These are phyloP conservation scores for Sphagnum tenellum DNA, from an alignment of 225 moss, liverwort and hornwort genomes.

Conservation along the genomic window DNA sequence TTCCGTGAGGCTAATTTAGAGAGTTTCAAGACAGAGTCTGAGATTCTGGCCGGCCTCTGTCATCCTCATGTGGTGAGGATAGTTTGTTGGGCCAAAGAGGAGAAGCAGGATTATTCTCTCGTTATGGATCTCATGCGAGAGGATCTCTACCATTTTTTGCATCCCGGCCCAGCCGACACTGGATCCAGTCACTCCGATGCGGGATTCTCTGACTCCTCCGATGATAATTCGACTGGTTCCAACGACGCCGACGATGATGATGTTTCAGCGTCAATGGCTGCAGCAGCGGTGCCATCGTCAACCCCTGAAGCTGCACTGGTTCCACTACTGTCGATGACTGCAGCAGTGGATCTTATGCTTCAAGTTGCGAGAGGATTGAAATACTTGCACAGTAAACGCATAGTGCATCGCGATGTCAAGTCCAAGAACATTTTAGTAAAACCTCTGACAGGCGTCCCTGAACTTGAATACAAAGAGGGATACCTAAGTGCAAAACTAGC, in stretches of 20 bases:
- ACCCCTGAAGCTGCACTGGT: not conserved
- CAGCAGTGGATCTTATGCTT: conserved; percentile 17
- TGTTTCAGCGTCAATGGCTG: too few relatives aligned
- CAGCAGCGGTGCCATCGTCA: not conserved
- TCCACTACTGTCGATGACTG: not conserved
- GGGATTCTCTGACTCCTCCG: too few relatives aligned
- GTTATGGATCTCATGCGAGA: conserved; percentile 20
- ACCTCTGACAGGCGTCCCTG: not conserved
- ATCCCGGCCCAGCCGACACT: too few relatives aligned
- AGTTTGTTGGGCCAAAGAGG: conserved; percentile 8
- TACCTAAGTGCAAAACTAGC: conserved; percentile 7
- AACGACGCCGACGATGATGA: too few relatives aligned
- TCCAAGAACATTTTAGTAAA: conserved; percentile 10
- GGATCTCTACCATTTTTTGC: conserved; percentile 2
- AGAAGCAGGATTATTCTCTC: not conserved
- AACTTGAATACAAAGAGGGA: not conserved
- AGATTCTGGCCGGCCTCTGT: conserved; percentile 6
- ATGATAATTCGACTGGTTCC: too few relatives aligned
- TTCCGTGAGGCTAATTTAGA: not conserved
- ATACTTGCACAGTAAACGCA: conserved; percentile 6
- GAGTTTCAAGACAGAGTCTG: not conserved
- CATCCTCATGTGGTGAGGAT: conserved; percentile 19
- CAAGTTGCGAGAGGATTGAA: conserved; percentile 13
- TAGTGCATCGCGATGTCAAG: conserved; percentile 17
- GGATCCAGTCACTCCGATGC: not conserved